Conservation (phyloP, 1,284 basidiomycete species). For the Puccinia hordei region DNA sequence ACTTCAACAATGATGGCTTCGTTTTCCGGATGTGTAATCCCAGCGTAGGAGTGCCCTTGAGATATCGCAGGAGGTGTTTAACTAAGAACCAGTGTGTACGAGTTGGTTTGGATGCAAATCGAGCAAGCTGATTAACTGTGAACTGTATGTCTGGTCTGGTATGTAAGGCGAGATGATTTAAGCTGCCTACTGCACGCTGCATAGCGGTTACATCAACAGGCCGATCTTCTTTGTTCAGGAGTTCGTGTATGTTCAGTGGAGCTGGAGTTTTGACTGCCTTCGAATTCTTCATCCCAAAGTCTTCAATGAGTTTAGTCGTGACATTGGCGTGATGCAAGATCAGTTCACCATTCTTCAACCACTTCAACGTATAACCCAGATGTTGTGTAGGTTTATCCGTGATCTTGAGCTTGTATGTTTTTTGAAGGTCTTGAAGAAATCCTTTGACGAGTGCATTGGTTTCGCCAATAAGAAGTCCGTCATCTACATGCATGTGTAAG, state of each 20-base stretch:
- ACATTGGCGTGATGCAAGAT: constrained; percentile 6
- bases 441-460: background rate
- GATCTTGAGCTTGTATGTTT: constrained; percentile 17
- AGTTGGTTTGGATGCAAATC: background rate
- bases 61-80: background rate
- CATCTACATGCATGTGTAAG: background rate
- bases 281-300: background rate
- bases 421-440: background rate
- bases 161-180: constrained; percentile 13
- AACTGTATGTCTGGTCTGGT: constrained; percentile 5
- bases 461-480: background rate
- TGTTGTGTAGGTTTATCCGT: constrained; percentile 1
- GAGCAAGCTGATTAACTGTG: constrained; percentile 3
- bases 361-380: background rate
- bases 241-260: background rate
- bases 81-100: no score
- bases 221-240: background rate
- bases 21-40: no score
- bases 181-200: constrained; percentile 17
- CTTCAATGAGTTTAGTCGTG: background rate
- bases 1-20: no score
- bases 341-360: background rate
- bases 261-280: background rate
- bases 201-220: background rate
- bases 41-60: no score